phyloP scores from a whole-genome alignment of 1,139 yeast species.

The Taphrina pruni region DNA sequence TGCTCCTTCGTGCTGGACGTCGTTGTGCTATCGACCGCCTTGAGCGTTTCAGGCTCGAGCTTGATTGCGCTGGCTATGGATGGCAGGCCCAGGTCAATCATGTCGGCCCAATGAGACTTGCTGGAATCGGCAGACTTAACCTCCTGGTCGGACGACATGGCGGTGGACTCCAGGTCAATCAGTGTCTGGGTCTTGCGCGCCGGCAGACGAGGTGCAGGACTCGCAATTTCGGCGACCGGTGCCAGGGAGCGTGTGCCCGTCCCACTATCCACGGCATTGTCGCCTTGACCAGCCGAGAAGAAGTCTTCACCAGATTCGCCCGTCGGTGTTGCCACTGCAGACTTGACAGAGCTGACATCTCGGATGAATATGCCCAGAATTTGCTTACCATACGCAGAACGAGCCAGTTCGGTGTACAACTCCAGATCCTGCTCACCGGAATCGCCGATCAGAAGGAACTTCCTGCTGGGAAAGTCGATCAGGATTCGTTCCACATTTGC shows the following conservation, averaged over 20 bases:
- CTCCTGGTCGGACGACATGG: not conserved
- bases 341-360: conserved; percentile 57
- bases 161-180: conserved; percentile 12
- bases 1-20: not conserved
- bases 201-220: conserved; percentile 24
- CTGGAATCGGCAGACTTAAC: not conserved
- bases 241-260: not conserved
- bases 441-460: conserved; percentile 86
- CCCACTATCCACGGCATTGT: conserved; percentile 26
- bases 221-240: conserved; percentile 5
- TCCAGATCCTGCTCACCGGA: conserved; percentile 95
- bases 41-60: conserved; percentile 9
- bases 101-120: conserved; percentile 18
- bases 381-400: conserved; percentile 61
- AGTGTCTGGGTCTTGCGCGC: conserved; percentile 6
- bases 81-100: conserved; percentile 3
- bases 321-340: conserved; percentile 24
- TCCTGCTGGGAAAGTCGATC: conserved; percentile 74
- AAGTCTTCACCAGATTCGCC: conserved; percentile 39
- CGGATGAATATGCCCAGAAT: conserved; percentile 79
- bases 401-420: conserved; percentile 78
- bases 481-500: conserved; percentile 68
- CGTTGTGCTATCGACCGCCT: not conserved
- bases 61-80: conserved; percentile 3
- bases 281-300: conserved; percentile 30